Base-by-base conservation (phyloP, 768 basidiomycete genomes). In the Mycena kentingensis region DNA sequence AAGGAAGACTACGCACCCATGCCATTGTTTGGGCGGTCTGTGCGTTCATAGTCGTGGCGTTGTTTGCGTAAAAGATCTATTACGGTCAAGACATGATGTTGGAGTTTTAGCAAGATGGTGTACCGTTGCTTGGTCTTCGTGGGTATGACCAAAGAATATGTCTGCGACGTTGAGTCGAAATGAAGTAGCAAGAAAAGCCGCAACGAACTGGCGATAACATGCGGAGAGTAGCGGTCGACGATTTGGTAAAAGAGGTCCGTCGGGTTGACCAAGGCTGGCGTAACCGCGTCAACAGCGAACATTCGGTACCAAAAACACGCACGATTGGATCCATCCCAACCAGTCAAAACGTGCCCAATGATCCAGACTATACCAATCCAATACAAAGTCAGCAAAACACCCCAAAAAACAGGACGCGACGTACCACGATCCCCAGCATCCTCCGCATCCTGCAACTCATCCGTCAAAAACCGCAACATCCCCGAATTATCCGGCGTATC, bases 391-490 rank as follows among this genome's bases (percentile, higher is more conserved):
- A 18, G 3, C 13, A n/a, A 11, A 21, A 21, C n/a, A 31, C 25
- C 11, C 4, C n/a, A 2, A 18, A 15, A 11, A 15, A 15, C 13
- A 26, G 11, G 15, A 41, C 43, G 10, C 35, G 22, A 62, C 73
- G n/a, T 54, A 83, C 87, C 87, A 61, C 85, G 73, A 48, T 90
- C 87, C 7, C 87, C 84, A 19, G 77, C 75, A 62, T 91, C 88
- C 67, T 91, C 89, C 7, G 88, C 88, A 46, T 75, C 83, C 65
- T 91, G 88, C 13, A 90, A 70, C 64, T 90, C 87, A 53, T 88
- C 83, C 5, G 88, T 90, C 57, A 91, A 61, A 69, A 88, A 90
- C 31, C 85, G 76, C 60, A 90, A 71, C 82, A 90, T 87, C 19
- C 88, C 88, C 37, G 85, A 89, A 34, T 74, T 73, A 66, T 91